Evolutionary conservation across 257 asterid species (phyloP), one percentile per base, ranked within the genome.

Genomic region (Salvia splendens): DNA sequence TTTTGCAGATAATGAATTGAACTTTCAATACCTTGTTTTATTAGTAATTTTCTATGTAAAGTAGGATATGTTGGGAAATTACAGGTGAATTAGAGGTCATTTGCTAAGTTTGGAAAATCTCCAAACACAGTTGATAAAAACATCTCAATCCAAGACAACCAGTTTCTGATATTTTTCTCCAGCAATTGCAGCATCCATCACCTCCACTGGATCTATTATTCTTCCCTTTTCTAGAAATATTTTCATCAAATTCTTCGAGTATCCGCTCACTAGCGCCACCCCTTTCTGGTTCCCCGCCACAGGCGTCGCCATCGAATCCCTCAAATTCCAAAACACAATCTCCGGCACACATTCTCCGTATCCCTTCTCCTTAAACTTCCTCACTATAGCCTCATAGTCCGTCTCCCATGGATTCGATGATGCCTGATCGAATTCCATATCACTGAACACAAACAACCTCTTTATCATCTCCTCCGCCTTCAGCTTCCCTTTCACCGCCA

Each of bases 271-370:
- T 3, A 84, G 67, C n/a, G 85, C 84, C 0, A 82, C 81, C 8
- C 87, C 89, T 0, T 67, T 8, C 72, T 79, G 64, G 38, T 59
- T 64, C 1, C 32, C 78, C 1, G 57, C 65, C 30, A 24, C 45
- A 2, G 89, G 83, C 0, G 85, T 84, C 2, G 83, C 80, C 52
- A 3, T 57, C 8, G 89, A 84, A 16, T 81, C 80, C 73, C 86
- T 69, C 73, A 81, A 32, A 33, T 81, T 84, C 86, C 89, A 84
- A 47, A 84, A 84, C 64, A 84, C 85, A 1, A 84, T 84, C 28
- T 83, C 80, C 3, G 88, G 88, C 72, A 83, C 82, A 58, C 76
- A 69, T 4, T 76, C 75, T 35, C 74, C 78, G 15, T 78, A 71
- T 24, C 30, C 30, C 30, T 24, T 24, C 30, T 24, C 30, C 30